Base-by-base conservation (phyloP, 192 early-diverging fungal genomes). In the Hyaloraphidium curvatum region DNA sequence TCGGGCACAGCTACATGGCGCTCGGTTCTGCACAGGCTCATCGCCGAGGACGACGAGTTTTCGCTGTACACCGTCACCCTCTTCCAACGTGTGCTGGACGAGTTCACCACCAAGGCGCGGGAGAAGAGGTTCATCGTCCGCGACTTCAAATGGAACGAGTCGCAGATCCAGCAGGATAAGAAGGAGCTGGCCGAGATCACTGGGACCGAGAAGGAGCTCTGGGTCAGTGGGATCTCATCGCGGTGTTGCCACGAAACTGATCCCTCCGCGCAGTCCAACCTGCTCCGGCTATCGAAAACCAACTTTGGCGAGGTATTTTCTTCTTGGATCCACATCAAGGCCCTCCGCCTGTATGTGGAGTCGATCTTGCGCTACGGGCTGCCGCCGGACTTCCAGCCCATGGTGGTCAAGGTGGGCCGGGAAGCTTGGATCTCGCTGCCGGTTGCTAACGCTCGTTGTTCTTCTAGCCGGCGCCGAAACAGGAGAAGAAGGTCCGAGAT, bases 1-100 rank as follows among this genome's bases (percentile, higher is more conserved):
- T 33, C 25, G 21, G 17, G 2, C 19, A 52, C 2, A 22, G 17
- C n/a, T 52, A 1, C 33, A 52, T 19, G n/a, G 2, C 17, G n/a
- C 33, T 52, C 17, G n/a, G 35, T 17, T 37, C 17, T 37, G 35
- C 35, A 11, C 25, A 48, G 79, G 40, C 76, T 77, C 67, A 85
- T 99, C 58, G 74, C 85, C 0, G 87, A 94, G 56, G 95, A 99
- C 66, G 74, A 89, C n/a, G 95, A 99, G 41, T 99, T 87, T 67
- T 74, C 71, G 23, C 70, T 99, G 16, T 95, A 75, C 60, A 89
- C 79, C 2, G 93, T 89, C 2, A 91, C 92, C 0, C 57, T 99
- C 30, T 97, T 99, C 67, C 76, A 83, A 56, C 71, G 89, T 30
- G 79, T 88, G 21, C 55, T 72, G 9, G 91, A 97, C 9, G 93